Percentiles rank a stretch among this genome's conserved stretches.
These are phyloP conservation scores for Murraya paniculata DNA, from an alignment of 345 rosid genomes.

Conservation along the genomic window DNA sequence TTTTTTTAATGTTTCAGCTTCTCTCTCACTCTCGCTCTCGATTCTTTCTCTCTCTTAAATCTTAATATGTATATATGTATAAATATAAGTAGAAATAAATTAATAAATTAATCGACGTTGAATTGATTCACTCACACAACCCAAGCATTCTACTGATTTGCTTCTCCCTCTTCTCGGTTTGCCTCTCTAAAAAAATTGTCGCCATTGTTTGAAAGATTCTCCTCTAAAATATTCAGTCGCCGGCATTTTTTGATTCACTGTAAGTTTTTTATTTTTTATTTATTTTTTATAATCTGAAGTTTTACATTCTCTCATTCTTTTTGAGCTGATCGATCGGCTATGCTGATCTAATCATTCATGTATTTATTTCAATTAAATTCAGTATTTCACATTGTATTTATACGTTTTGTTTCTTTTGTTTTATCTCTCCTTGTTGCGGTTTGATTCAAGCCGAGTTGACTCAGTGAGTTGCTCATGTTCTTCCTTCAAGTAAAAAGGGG, in stretches of 20 bases:
- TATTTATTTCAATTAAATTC: not conserved
- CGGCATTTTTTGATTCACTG: slow-evolving; percentile 23
- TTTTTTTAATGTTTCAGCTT: too few relatives aligned
- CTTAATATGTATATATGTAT: not conserved
- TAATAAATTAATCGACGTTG: slow-evolving; percentile 8
- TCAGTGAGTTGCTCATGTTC: not conserved
- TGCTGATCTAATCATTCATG: not conserved
- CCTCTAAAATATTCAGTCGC: slow-evolving; percentile 2
- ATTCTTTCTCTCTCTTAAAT: not conserved
- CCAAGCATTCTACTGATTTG: not conserved
- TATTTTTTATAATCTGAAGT: not conserved
- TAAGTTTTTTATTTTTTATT: slow-evolving; percentile 5
- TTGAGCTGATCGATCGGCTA: not conserved
- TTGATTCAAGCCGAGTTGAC: slow-evolving; percentile 3
- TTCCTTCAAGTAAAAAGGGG: not conserved
- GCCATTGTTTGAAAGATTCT: slow-evolving; percentile 22
- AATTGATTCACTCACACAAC: not conserved
- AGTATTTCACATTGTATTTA: not conserved
- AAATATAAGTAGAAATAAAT: slow-evolving; percentile 5
- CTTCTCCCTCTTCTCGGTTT: not conserved
- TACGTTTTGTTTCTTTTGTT: not conserved
- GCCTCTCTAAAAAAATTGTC: slow-evolving; percentile 14
- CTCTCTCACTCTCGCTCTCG: not conserved
- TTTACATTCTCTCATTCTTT: not conserved
- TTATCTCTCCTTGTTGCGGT: not conserved